phyloP scores from a whole-genome alignment of 2,329 filamentous ascomycete species.

The Arthrobotrys pseudoclavata region DNA sequence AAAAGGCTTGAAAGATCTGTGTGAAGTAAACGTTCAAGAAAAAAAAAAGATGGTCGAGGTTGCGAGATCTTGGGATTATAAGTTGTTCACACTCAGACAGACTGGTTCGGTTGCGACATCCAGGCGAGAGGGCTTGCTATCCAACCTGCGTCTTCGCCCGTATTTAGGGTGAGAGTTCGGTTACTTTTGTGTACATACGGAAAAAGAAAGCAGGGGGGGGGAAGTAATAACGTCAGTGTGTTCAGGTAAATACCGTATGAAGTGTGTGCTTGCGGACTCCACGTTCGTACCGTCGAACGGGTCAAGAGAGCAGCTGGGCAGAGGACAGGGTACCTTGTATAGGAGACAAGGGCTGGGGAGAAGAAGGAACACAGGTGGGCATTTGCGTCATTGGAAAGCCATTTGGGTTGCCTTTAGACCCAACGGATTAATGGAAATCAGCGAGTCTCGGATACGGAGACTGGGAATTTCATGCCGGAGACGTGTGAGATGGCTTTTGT shows the following conservation, averaged over 20 bases:
- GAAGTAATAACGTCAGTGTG: conserved; percentile 60
- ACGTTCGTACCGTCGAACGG: conserved; percentile 59
- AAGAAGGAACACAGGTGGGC: conserved; percentile 47
- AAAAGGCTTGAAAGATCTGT: conserved; percentile 32
- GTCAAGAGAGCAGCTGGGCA: conserved; percentile 58
- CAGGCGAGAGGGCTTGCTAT: conserved; percentile 58
- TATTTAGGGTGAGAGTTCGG: conserved; percentile 50
- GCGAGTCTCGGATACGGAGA: conserved; percentile 59
- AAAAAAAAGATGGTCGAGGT: conserved; percentile 29
- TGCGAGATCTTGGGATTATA: conserved; percentile 59
- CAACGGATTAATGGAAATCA: conserved; percentile 55
- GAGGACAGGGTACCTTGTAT: conserved; percentile 43
- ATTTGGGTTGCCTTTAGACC: conserved; percentile 32
- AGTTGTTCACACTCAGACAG: conserved; percentile 41
- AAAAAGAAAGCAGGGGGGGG: conserved; percentile 18
- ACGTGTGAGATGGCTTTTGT: conserved; percentile 58
- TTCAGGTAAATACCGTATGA: conserved; percentile 53
- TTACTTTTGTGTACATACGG: conserved; percentile 37
- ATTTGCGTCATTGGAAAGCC: conserved; percentile 59
- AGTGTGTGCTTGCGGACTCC: conserved; percentile 59
- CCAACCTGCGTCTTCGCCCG: conserved; percentile 47
- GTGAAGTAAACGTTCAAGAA: conserved; percentile 30
- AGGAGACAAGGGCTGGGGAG: conserved; percentile 16
- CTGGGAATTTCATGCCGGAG: conserved; percentile 60
- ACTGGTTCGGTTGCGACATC: conserved; percentile 59